Percentiles rank a stretch among this genome's conserved stretches.
Conservation (phyloP, 352 stramenopile genomes). For the Vaucheria bursata region DNA sequence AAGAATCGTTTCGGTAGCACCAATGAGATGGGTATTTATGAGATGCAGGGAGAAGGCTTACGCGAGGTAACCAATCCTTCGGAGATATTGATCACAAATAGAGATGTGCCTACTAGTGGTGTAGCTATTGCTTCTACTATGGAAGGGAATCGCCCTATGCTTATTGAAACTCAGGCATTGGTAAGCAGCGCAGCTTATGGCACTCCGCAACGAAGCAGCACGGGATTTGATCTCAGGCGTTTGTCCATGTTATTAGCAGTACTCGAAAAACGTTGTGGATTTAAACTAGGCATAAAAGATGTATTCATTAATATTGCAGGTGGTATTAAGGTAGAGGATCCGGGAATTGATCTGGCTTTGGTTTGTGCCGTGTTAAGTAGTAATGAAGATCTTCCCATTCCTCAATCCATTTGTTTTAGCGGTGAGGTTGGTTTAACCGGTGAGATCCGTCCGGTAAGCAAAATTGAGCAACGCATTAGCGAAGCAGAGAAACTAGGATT, state of each 20-base stretch:
- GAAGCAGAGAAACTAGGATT: not conserved
- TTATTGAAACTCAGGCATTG: conserved; percentile 20
- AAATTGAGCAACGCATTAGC: not conserved
- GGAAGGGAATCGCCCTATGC: not conserved
- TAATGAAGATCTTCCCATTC: conserved; percentile 20
- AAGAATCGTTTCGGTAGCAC: conserved; percentile 92
- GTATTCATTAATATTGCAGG: conserved; percentile 65
- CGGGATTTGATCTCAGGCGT: conserved; percentile 52
- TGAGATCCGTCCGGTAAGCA: not conserved
- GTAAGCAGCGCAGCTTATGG: conserved; percentile 58
- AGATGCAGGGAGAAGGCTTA: conserved; percentile 60
- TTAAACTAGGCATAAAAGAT: conserved; percentile 55
- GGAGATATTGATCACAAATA: not conserved
- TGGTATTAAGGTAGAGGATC: conserved; percentile 50
- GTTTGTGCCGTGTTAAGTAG: conserved; percentile 55
- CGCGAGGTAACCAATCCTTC: not conserved
- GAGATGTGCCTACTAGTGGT: not conserved
- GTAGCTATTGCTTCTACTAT: not conserved
- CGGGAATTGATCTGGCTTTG: conserved; percentile 55
- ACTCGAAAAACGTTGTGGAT: conserved; percentile 73
- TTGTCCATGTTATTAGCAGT: conserved; percentile 82
- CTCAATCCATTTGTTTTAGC: not conserved
- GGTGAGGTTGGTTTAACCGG: not conserved
- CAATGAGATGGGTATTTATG: conserved; percentile 84
- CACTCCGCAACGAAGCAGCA: conserved; percentile 9